These are phyloP conservation scores for Chytriomyces confervae DNA, from an alignment of 192 early-diverging fungal genomes.

Conservation along the genomic window DNA sequence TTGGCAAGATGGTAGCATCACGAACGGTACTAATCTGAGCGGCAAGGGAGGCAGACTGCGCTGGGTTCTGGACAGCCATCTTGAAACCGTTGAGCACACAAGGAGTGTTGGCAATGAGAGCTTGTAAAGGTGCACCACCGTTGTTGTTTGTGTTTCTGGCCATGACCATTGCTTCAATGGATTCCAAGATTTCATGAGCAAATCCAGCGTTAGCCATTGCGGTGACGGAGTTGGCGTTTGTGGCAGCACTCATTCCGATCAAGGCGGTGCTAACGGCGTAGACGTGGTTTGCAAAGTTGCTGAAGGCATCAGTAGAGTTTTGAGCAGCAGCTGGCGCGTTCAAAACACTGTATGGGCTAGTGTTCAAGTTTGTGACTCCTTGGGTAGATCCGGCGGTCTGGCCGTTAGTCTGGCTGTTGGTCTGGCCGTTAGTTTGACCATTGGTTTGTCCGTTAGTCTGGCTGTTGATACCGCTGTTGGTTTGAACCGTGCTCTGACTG, in stretches of 20 bases:
- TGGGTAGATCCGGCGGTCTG: not conserved
- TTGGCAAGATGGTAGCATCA: not conserved
- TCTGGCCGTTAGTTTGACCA: too few relatives aligned
- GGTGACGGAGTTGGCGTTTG: not conserved
- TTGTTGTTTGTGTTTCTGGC: not conserved
- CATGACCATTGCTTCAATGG: constrained; percentile 1
- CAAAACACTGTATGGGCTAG: not conserved
- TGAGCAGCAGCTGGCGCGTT: not conserved
- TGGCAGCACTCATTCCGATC: not conserved
- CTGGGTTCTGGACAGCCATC: not conserved
- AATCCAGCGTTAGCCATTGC: not conserved
- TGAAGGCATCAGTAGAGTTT: not conserved
- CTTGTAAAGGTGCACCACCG: not conserved
- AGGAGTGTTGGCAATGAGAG: not conserved
- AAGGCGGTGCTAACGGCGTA: not conserved
- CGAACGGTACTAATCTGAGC: not conserved
- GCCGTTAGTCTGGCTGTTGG: too few relatives aligned
- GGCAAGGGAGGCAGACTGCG: not conserved
- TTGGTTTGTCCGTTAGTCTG: too few relatives aligned
- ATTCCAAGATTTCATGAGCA: not conserved
- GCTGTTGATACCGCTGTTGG: too few relatives aligned
- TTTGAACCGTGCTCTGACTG: too few relatives aligned
- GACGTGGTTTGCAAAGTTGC: constrained; percentile 15
- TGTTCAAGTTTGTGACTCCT: not conserved
- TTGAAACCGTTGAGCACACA: constrained; percentile 5